Conservation (phyloP, 1,284 basidiomycete genomes). For the Kwoniella shivajii region DNA sequence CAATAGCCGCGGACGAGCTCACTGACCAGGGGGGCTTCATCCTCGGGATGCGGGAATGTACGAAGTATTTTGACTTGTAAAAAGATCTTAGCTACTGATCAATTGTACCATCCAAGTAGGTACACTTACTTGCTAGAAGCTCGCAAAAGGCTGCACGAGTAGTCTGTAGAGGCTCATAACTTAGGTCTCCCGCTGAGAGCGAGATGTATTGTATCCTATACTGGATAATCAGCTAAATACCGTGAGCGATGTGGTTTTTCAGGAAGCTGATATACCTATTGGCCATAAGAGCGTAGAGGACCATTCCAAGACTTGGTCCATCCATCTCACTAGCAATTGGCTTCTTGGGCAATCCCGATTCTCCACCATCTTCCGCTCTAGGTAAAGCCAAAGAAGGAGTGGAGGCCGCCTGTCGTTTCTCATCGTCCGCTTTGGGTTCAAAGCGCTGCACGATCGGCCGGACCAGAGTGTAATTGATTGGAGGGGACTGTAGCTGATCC, state of each 20-base stretch:
- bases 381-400: conserved; percentile 5
- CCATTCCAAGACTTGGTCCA: conserved; percentile 30
- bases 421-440: conserved; percentile 59
- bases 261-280: conserved; percentile 36
- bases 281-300: conserved; percentile 48
- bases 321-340: neutral
- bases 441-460: conserved; percentile 78
- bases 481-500: conserved; percentile 80
- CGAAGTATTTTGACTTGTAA: conserved; percentile 71
- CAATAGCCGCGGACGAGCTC: conserved; percentile 77
- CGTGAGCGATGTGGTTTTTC: neutral
- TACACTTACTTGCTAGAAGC: conserved; percentile 64
- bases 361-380: conserved; percentile 16
- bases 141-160: conserved; percentile 78
- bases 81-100: neutral
- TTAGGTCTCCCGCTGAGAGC: conserved; percentile 65
- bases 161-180: conserved; percentile 69
- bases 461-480: conserved; percentile 79
- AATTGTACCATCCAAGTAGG: neutral
- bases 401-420: neutral
- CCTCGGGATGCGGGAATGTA: conserved; percentile 62
- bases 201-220: conserved; percentile 51
- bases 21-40: conserved; percentile 69
- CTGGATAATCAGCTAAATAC: neutral
- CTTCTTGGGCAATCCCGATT: conserved; percentile 15